Base-by-base conservation (phyloP, 306 rosid species). In the Pterocarpus macrocarpus region DNA sequence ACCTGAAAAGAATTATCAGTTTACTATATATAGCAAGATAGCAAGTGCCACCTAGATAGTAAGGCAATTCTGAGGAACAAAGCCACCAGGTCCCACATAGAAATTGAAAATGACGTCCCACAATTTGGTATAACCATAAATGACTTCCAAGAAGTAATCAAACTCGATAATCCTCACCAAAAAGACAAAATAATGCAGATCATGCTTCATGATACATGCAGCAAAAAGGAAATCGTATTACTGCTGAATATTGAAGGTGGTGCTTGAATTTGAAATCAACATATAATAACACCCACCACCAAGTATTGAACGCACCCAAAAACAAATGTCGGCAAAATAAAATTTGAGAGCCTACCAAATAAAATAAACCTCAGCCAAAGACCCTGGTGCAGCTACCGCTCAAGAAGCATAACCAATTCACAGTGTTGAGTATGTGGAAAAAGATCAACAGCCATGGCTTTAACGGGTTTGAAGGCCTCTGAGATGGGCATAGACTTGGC, bases 401-500 rank as follows among this genome's bases (percentile, higher is more conserved):
- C 97, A 33, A 95, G 92, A 39, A 95, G 96, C 99, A 95, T 95
- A 86, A 95, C 94, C 93, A 92, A 75, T 83, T 95, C 98, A 67
- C 98, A 93, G 82, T 92, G 99, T 22, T 52, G 86, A 7, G 98
- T 95, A 71, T 95, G 98, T 10, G 98, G 99, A 80, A 95, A 95
- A 80, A 95, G 96, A 88, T 95, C 99, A 57, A 92, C 97, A 28
- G 97, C 98, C 94, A 95, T 91, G 32, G 96, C 92, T 91, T 91
- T 93, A 44, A 95, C 64, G 8, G 99, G 98, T 16, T 66, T 90
- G 81, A 95, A 95, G 71, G 98, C 91, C 84, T 93, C 97, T 3
- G 99, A 95, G 73, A 85, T 68, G 6, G 97, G 99, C 99, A 95
- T 93, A 4, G 99, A 93, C 87, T 95, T 93, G 68, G 90, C 89